These are phyloP conservation scores for Neopestalotiopsis rosae DNA, from an alignment of 2,329 filamentous ascomycete genomes.

Conservation along the genomic window DNA sequence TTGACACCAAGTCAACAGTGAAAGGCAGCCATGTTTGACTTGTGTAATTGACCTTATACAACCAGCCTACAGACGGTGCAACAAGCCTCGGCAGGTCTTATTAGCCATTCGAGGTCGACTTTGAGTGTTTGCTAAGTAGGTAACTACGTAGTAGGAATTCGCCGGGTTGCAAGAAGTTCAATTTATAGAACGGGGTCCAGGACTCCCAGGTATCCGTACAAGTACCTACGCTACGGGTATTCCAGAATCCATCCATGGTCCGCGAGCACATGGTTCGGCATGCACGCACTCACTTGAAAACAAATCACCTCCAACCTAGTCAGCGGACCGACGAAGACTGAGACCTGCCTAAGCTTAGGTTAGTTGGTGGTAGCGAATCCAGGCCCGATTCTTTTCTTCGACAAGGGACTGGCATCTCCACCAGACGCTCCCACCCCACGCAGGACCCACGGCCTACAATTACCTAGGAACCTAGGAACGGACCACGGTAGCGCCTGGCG, in stretches of 20 bases:
- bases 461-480: neutral
- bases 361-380: neutral
- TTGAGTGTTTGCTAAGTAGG: too few relatives aligned
- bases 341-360: conserved; percentile 1
- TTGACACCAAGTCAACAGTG: neutral
- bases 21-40: too few relatives aligned
- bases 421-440: neutral
- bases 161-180: too few relatives aligned
- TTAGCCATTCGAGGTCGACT: too few relatives aligned
- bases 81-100: too few relatives aligned
- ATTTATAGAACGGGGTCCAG: too few relatives aligned
- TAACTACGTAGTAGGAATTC: too few relatives aligned
- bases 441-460: neutral
- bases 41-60: too few relatives aligned
- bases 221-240: neutral
- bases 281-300: neutral
- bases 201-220: too few relatives aligned
- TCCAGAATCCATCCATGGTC: neutral
- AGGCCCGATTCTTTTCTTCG: conserved; percentile 3
- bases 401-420: neutral
- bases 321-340: conserved; percentile 1
- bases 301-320: neutral
- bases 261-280: neutral
- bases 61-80: too few relatives aligned
- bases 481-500: neutral